Percentiles rank a stretch among this genome's conserved stretches.
Conservation (phyloP, 2,329 filamentous ascomycete species). For the Fusarium sp. region DNA sequence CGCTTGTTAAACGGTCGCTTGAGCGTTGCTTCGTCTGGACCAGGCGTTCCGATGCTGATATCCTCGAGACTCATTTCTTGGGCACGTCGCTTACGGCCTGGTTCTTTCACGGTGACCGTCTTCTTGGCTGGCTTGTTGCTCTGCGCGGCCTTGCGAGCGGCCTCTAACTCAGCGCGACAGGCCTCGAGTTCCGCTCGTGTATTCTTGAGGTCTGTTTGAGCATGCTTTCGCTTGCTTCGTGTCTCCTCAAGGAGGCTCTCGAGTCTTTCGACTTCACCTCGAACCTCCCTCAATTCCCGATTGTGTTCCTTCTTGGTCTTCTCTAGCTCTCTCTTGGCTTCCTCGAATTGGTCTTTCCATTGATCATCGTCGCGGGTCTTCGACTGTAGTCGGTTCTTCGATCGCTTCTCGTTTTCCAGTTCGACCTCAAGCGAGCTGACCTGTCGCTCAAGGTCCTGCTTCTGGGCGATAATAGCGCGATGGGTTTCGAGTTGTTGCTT, state of each 20-base stretch:
- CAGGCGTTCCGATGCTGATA: slow-evolving; percentile 59
- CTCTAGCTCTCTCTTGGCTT: slow-evolving; percentile 58
- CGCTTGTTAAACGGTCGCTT: slow-evolving; percentile 66
- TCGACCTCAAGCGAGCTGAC: slow-evolving; percentile 82
- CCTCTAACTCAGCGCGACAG: slow-evolving; percentile 57
- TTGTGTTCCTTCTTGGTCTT: slow-evolving; percentile 60
- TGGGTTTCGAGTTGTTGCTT: slow-evolving; percentile 68
- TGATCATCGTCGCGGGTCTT: slow-evolving; percentile 56
- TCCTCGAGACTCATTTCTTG: slow-evolving; percentile 60
- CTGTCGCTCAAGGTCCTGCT: slow-evolving; percentile 82
- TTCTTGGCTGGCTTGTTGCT: slow-evolving; percentile 41
- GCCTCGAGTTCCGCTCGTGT: slow-evolving; percentile 54
- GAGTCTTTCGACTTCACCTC: slow-evolving; percentile 71
- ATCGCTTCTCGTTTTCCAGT: slow-evolving; percentile 78
- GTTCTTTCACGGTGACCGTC: slow-evolving; percentile 36
- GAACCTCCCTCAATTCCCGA: slow-evolving; percentile 69
- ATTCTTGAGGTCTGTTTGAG: slow-evolving; percentile 80
- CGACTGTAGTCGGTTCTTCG: slow-evolving; percentile 47
- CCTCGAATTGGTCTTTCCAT: slow-evolving; percentile 50
- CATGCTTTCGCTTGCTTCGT: slow-evolving; percentile 73
- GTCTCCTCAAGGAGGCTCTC: slow-evolving; percentile 73
- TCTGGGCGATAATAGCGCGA: slow-evolving; percentile 79
- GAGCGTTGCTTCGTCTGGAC: slow-evolving; percentile 55
- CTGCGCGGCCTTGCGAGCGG: slow-evolving; percentile 33
- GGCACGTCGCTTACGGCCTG: slow-evolving; percentile 58